Evolutionary conservation across 2,329 filamentous ascomycete genomes (phyloP), one percentile per base, ranked within the genome.

Genomic region (Exophiala aquamarina): DNA sequence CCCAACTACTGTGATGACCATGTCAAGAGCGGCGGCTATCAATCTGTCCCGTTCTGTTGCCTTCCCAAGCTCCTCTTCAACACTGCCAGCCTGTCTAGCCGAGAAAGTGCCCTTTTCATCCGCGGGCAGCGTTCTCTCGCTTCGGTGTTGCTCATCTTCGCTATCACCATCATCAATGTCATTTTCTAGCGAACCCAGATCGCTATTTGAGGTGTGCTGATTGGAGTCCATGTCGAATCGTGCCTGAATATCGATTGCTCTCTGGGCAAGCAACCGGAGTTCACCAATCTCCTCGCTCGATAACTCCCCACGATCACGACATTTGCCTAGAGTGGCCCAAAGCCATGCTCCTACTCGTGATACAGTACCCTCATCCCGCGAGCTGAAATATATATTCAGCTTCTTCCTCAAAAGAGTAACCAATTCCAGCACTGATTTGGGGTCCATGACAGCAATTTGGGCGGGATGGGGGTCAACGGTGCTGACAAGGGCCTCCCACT

Each of bases 1-100:
- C 59, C 89, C 91, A 38, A 87, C 84, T 28, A 96, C 78, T 0
- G 88, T 93, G 57, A 96, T 73, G 43, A 96, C 88, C 89, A 95
- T 95, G 68, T 94, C 91, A 26, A 96, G 74, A 32, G 89, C 90
- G n/a, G 60, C 35, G 7, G 21, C 28, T 10, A 47, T 64, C 48
- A 67, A 60, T 38, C 56, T 56, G 11, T 44, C 44, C 26, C 55
- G 26, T 9, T 38, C 38, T 17, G 33, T 32, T n/a, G 61, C 71
- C 75, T 75, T 63, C 77, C 81, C 59, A 72, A 67, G 31, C 68
- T 70, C 31, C 64, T 64, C n/a, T 37, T 44, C 33, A 28, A 15
- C 31, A 7, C 41, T 13, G 23, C 34, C 37, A 21, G 40, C 4
- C 4, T 45, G 37, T 19, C 34, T 34, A 23, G 18, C 50, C 38